phyloP scores from a whole-genome alignment of 2,329 filamentous ascomycete genomes.

The Apiospora marii region DNA sequence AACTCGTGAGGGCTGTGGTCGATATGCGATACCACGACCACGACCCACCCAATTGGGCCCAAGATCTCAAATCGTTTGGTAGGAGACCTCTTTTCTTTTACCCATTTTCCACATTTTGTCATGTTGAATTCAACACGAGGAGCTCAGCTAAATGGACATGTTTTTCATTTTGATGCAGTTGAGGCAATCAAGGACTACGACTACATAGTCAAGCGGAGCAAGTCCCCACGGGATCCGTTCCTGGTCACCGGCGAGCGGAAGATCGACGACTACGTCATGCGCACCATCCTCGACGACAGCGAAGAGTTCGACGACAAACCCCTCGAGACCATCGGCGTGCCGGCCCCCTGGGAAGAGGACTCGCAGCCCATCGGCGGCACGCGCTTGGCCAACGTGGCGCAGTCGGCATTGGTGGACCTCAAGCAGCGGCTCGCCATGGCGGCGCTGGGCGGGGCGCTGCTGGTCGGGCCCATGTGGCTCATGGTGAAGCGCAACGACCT shows the following conservation, averaged over 20 bases:
- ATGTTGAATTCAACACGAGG: too few relatives aligned
- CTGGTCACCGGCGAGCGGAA: constrained; percentile 30
- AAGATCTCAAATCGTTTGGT: background rate
- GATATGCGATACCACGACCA: background rate
- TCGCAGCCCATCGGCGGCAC: constrained; percentile 28
- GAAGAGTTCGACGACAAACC: background rate
- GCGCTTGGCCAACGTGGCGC: constrained; percentile 23
- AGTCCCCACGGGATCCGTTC: constrained; percentile 29
- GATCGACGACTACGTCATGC: constrained; percentile 29
- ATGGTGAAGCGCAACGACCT: constrained; percentile 32
- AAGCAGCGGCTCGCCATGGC: constrained; percentile 26
- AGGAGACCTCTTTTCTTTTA: background rate
- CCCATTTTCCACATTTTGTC: too few relatives aligned
- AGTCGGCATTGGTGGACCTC: constrained; percentile 15
- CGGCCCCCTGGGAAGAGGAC: constrained; percentile 26
- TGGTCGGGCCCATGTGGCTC: constrained; percentile 36
- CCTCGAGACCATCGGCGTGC: constrained; percentile 1
- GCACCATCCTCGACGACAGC: background rate
- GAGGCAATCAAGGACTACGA: constrained; percentile 32
- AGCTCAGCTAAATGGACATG: too few relatives aligned
- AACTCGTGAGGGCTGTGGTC: background rate
- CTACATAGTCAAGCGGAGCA: constrained; percentile 32
- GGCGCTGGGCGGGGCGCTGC: constrained; percentile 29
- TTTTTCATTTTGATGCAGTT: constrained; percentile 18
- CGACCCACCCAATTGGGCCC: background rate